Evolutionary conservation across 1,139 yeast genomes (phyloP).

Genomic region (Protomyces arabidopsidicola): DNA sequence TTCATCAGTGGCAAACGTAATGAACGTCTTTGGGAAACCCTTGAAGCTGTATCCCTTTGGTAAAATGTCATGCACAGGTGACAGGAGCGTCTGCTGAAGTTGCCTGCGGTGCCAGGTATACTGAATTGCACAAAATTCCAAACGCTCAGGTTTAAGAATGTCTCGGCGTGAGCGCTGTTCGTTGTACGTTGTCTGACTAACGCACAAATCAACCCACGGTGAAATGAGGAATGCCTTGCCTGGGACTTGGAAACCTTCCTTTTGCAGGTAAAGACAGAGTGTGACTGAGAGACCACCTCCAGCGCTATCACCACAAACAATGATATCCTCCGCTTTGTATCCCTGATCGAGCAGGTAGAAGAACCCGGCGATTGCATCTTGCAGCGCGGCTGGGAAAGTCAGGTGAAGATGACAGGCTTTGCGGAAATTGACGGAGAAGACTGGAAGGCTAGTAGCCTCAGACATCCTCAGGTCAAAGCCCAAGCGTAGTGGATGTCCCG

Average conservation of each 20-base stretch:
- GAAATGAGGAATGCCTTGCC: neutral
- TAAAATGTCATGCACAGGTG: neutral
- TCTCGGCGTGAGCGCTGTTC: neutral
- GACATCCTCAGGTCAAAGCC: neutral
- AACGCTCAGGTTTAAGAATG: neutral
- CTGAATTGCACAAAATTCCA: neutral
- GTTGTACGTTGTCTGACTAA: neutral
- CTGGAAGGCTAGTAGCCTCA: neutral
- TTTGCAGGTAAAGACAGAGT: neutral
- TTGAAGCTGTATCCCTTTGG: neutral
- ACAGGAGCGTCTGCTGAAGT: neutral
- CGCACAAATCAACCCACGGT: neutral
- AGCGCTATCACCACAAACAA: neutral
- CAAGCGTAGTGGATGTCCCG: neutral
- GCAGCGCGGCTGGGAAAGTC: neutral
- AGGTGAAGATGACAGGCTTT: neutral
- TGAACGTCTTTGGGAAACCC: neutral
- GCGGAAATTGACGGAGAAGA: neutral
- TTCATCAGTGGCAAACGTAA: neutral
- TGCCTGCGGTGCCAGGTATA: neutral
- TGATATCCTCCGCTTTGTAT: neutral
- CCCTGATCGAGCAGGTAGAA: neutral
- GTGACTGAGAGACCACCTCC: conserved; percentile 1
- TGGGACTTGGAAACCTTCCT: neutral
- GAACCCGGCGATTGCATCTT: neutral